Base-by-base conservation (phyloP, 352 stramenopile species). In the Globisporangium lucens region DNA sequence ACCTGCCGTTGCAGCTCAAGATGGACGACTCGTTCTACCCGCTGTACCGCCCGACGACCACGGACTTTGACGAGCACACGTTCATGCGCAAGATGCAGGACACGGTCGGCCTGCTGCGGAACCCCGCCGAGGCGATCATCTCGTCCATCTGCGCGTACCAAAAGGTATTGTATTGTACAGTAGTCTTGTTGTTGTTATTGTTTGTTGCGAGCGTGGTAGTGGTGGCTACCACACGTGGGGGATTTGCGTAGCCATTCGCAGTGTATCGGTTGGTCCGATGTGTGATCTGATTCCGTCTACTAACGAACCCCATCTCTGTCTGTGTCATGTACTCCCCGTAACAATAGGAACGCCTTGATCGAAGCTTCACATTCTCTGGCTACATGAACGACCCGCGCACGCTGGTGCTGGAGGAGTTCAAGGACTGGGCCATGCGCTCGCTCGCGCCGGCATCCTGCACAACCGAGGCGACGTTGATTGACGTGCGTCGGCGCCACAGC, bases 1-100 rank as follows among this genome's bases (percentile, higher is more conserved):
- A 95, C 75, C 74, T 95, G 65, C 87, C 87, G 33, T 82, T 83
- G 57, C 83, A 89, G 65, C 82, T 95, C 53, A 89, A 91, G 70
- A 93, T 95, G 85, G 85, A 95, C 72, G 87, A 95, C 62, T 80
- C 75, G 65, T 95, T 91, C 63, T 90, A 91, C 67, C 85, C 87
- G 43, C 72, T 82, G 2, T 90, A 91, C 69, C 83, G 85, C 62
- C 87, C 87, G 20, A 86, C 81, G 12, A 81, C 89, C 62, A 83
- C 82, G 35, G 87, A 95, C 65, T 95, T 95, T 69, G 85, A 93
- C 70, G 85, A 95, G 72, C 89, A 95, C 67, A 91, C 87, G 69
- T 95, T 92, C 72, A 77, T 95, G 66, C 85, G 87, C 64, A 95
- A 93, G 79, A 95, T 95, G 85, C 85, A 93, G 72, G 85, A 93